Evolutionary conservation across 805 yeast genomes (phyloP).

Genomic region (Clavispora asparagi): DNA sequence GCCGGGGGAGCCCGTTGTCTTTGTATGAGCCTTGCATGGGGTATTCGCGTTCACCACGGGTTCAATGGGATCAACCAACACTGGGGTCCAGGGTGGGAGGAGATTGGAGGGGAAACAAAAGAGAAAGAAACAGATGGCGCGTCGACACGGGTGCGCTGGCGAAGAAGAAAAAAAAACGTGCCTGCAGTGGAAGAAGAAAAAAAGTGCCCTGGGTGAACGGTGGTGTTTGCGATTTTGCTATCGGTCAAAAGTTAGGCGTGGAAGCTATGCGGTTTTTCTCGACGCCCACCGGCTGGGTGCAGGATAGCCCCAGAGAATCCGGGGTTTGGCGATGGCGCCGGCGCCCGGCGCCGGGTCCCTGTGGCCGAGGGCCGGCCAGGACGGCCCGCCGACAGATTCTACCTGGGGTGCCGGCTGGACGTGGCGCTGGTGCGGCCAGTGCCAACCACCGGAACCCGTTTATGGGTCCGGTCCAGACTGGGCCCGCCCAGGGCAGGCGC

Average conservation of each 20-base stretch:
- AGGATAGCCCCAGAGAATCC: no score
- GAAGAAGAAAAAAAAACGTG: background rate
- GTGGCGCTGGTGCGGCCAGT: no score
- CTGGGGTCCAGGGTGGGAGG: no score
- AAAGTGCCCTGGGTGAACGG: background rate
- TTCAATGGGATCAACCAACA: background rate
- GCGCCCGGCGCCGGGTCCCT: no score
- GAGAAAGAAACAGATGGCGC: background rate
- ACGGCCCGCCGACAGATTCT: no score
- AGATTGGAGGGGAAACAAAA: background rate
- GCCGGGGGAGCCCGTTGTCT: constrained; percentile 40
- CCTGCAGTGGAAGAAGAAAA: background rate
- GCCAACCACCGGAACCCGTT: background rate
- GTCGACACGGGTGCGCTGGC: background rate
- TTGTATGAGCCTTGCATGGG: constrained; percentile 42
- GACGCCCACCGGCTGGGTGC: no score
- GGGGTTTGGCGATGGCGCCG: no score
- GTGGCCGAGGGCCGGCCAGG: no score
- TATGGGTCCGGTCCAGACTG: background rate
- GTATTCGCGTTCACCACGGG: background rate
- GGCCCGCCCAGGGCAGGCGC: background rate
- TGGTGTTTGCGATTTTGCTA: background rate
- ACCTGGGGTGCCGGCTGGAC: no score
- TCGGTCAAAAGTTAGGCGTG: no score
- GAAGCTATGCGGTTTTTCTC: no score